Evolutionary conservation across 768 basidiomycete genomes (phyloP).

Genomic region (Russula abietina): DNA sequence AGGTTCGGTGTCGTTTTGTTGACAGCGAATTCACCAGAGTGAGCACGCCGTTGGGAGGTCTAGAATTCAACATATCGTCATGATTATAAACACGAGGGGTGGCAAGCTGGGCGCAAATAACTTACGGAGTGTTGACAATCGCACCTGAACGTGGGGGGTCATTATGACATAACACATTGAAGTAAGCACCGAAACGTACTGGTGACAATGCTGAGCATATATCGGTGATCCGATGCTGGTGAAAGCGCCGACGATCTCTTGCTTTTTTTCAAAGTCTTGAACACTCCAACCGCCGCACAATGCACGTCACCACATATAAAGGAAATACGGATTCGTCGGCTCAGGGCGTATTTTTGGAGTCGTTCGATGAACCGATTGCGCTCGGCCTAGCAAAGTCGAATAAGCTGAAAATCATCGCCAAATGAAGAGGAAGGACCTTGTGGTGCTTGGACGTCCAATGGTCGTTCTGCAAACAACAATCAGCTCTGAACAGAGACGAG

Average conservation of each 20-base stretch:
- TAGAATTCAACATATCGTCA: slow-evolving; percentile 11
- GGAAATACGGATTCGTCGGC: slow-evolving; percentile 61
- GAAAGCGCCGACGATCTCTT: slow-evolving; percentile 46
- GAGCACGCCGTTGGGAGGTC: slow-evolving; percentile 67
- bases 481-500: slow-evolving; percentile 2
- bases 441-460: slow-evolving; percentile 85
- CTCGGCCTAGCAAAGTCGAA: slow-evolving; percentile 53
- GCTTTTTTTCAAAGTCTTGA: slow-evolving; percentile 56
- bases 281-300: slow-evolving; percentile 74
- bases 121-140: slow-evolving; percentile 94
- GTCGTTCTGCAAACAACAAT: slow-evolving; percentile 53
- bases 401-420: slow-evolving; percentile 2
- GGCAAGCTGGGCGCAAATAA: slow-evolving; percentile 21
- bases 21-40: slow-evolving; percentile 73
- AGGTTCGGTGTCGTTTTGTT: slow-evolving; percentile 56
- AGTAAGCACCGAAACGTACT: slow-evolving; percentile 41
- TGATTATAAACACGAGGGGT: background rate
- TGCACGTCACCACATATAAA: slow-evolving; percentile 94
- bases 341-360: slow-evolving; percentile 64
- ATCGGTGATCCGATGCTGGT: slow-evolving; percentile 64
- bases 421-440: slow-evolving; percentile 44
- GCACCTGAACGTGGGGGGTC: slow-evolving; percentile 46
- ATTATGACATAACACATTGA: background rate
- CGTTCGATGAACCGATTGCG: slow-evolving; percentile 83
- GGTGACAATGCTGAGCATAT: slow-evolving; percentile 86